Evolutionary conservation across 2,329 filamentous ascomycete species (phyloP), one percentile per base, ranked within the genome.

Genomic region (Blastomyces parvus): DNA sequence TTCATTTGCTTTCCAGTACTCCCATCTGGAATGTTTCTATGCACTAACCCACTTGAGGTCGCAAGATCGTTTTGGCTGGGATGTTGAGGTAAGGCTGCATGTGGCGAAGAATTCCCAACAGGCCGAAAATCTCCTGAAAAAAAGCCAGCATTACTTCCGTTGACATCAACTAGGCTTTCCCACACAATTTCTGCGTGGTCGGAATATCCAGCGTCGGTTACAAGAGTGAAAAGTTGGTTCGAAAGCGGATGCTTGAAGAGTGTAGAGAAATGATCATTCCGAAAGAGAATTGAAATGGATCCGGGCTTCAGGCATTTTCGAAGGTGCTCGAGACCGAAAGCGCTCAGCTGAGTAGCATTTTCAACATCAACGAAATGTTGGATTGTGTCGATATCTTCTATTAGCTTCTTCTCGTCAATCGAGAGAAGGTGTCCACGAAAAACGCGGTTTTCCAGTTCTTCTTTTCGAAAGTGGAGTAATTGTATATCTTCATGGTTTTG

Each of bases 261-360:
- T 0, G 93, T 97, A 52, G 91, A 91, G 72, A 99, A 99, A 73
- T 99, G 94, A 71, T 99, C 93, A 70, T 99, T 99, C 33, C 94
- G 86, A 79, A 99, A 99, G 1, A 99, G 77, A 59, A 99, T 97
- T 0, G 90, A 90, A 66, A 97, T 85, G 0, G 88, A 86, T 1
- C 91, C 93, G 0, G 91, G 88, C 14, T 83, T 79, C 63, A 97
- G 82, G 6, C 83, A 86, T 60, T 85, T 84, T 0, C 82, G 83
- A 48, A 97, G 86, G 1, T 89, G 84, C 48, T 89, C 83, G 2
- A 99, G 81, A 0, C 94, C 94, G 74, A 88, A 88, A 0, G 84
- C 80, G 0, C 94, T 97, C 27, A 99, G 79, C 70, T 99, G 94
- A 0, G 94, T 97, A 0, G 91, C 88, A 65, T 90, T 92, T 0